Base-by-base conservation (phyloP, 768 basidiomycete species). In the Candolleomyces aberdarensis region DNA sequence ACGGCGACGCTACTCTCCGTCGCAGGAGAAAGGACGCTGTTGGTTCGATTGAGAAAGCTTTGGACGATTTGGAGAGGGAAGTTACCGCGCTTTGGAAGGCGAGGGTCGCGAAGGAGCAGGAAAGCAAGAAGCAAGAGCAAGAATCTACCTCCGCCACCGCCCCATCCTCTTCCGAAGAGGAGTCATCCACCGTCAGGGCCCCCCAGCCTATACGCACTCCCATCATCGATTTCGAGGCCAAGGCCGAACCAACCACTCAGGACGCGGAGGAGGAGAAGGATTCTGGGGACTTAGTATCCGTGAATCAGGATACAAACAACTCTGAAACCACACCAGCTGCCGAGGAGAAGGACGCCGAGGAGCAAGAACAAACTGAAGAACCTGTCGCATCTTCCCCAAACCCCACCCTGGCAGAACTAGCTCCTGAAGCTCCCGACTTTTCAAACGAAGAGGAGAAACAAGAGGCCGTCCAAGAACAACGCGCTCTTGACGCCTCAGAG, bases 21-120 rank as follows among this genome's bases (percentile, higher is more conserved):
- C 70, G 71, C 20, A 72, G 65, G 57, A 70, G 89, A 63, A 88
- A 84, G 72, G 77, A 77, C 49, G 75, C 85, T 9, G 89, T 89
- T 15, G 67, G 65, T 14, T 67, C 65, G 54, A 81, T 90, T 15
- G 89, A 88, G 76, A 66, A 69, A 26, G 88, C 83, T 44, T 66
- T 90, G 48, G 81, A 81, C 62, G 76, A 76, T 46, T 62, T 88
- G 29, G 86, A 85, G 66, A 66, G 69, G 60, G 74, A 76, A 43
- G 78, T 87, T n/a, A 77, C 79, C 64, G 76, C 71, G 41, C 70
- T 74, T 41, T 78, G 74, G 69, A 76, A 72, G 61, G 65, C 66
- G 26, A 67, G 62, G 50, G 57, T 66, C 20, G 66, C 69, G 1
- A 70, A 69, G 63, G 69, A 69, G 57, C 47, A 58, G 47, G 68